Conservation (phyloP, 768 basidiomycete species). For the Tephrocybe sp. region DNA sequence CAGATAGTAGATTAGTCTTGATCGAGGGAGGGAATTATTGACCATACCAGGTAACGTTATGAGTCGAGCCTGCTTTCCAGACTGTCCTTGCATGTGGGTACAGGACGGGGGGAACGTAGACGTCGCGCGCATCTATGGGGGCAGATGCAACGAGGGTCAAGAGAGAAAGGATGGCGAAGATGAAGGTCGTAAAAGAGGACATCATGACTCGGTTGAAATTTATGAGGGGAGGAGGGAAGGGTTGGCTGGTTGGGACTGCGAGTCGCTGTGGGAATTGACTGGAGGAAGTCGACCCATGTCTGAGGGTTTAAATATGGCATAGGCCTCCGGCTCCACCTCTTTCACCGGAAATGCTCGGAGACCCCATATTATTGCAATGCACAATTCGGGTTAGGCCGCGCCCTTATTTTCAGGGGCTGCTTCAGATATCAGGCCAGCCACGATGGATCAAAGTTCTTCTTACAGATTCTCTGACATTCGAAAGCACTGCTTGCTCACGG, state of each 20-base stretch:
- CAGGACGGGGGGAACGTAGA: slow-evolving; percentile 43
- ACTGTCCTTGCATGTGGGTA: slow-evolving; percentile 32
- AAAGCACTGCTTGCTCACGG: slow-evolving; percentile 1
- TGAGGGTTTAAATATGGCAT: slow-evolving; percentile 12
- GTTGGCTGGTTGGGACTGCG: background rate
- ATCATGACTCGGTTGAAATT: slow-evolving; percentile 5
- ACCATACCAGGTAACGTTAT: slow-evolving; percentile 45
- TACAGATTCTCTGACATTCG: slow-evolving; percentile 7
- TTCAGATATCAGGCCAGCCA: background rate
- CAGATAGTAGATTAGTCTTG: background rate
- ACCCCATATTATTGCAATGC: slow-evolving; percentile 3
- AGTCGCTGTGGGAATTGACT: slow-evolving; percentile 8
- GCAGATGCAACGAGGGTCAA: slow-evolving; percentile 28
- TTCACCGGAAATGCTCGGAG: slow-evolving; percentile 7
- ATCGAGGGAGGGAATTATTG: background rate
- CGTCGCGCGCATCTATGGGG: slow-evolving; percentile 40
- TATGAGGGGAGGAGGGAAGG: background rate
- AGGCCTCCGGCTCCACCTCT: slow-evolving; percentile 9
- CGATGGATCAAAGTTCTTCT: background rate
- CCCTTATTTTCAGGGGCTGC: background rate
- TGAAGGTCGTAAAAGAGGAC: slow-evolving; percentile 13
- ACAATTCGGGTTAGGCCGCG: background rate
- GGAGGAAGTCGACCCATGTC: slow-evolving; percentile 9
- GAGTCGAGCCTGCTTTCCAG: slow-evolving; percentile 39
- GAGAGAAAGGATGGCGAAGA: slow-evolving; percentile 18